Conservation (phyloP, 2,329 filamentous ascomycete species). For the Colletotrichum cordylinicola region DNA sequence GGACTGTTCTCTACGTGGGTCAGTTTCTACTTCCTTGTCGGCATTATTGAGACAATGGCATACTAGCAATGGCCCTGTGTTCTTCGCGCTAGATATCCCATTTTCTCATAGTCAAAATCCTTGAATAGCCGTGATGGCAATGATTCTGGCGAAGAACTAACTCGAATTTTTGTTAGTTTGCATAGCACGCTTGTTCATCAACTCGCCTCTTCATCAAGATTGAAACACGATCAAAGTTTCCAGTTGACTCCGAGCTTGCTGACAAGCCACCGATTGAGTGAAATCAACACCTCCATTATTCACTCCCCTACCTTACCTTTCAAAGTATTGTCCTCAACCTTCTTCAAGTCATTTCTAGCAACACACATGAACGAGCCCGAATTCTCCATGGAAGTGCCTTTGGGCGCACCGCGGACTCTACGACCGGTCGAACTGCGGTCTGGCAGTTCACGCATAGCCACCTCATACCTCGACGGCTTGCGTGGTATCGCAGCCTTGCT, state of each 20-base stretch:
- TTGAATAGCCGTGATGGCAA: neutral
- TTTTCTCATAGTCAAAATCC: neutral
- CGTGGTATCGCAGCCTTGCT: neutral
- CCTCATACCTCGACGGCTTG: neutral
- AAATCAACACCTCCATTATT: fast-evolving
- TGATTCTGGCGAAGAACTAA: neutral
- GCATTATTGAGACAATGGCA: neutral
- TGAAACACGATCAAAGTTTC: neutral
- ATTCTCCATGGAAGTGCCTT: neutral
- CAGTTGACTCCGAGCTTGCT: neutral
- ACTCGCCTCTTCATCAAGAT: neutral
- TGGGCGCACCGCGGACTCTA: neutral
- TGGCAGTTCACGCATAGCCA: neutral
- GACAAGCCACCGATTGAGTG: neutral
- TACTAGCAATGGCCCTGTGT: neutral
- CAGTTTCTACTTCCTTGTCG: neutral
- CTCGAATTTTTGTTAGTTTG: neutral
- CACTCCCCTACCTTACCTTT: neutral
- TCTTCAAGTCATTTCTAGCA: neutral
- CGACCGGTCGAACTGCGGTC: neutral
- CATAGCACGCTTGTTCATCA: neutral
- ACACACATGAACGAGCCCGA: neutral
- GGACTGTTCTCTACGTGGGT: neutral
- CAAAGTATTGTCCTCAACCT: neutral
- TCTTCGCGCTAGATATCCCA: no score